These are phyloP conservation scores for Eimeria necatrix DNA, from an alignment of 169 alveolate genomes.

Conservation along the genomic window DNA sequence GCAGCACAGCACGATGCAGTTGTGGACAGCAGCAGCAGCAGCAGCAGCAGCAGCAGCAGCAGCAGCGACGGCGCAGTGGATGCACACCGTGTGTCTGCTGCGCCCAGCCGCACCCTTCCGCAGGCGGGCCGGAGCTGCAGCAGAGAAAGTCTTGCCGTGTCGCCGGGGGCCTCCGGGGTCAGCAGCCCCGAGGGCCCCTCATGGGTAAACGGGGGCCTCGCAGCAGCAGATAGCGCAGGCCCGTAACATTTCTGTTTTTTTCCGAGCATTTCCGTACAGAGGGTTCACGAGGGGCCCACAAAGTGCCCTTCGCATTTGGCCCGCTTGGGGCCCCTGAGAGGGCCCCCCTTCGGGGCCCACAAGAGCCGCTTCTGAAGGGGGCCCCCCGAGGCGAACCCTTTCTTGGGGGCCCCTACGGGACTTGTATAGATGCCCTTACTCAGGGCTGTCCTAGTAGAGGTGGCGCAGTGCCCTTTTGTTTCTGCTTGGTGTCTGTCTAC, in stretches of 20 bases:
- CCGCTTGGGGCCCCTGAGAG: neutral
- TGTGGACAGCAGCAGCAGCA: neutral
- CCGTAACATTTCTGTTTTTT: neutral
- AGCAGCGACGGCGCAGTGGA: slow-evolving; percentile 12
- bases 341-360: neutral
- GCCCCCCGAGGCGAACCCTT: neutral
- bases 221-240: slow-evolving; percentile 25
- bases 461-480: too few species aligned
- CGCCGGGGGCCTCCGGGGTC: slow-evolving; percentile 18
- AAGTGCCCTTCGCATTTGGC: neutral
- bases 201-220: slow-evolving; percentile 14
- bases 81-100: neutral
- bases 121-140: neutral
- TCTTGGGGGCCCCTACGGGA: neutral
- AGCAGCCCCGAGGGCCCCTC: slow-evolving; percentile 51
- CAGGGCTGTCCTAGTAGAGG: too few species aligned
- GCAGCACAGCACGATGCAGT: neutral
- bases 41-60: neutral
- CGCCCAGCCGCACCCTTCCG: slow-evolving; percentile 1
- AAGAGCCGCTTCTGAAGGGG: neutral
- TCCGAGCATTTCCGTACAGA: neutral
- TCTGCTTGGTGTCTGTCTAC: too few species aligned
- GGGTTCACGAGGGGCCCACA: neutral
- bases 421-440: too few species aligned
- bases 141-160: neutral